phyloP scores from a whole-genome alignment of 768 basidiomycete genomes.

The Serpula lacrymans region DNA sequence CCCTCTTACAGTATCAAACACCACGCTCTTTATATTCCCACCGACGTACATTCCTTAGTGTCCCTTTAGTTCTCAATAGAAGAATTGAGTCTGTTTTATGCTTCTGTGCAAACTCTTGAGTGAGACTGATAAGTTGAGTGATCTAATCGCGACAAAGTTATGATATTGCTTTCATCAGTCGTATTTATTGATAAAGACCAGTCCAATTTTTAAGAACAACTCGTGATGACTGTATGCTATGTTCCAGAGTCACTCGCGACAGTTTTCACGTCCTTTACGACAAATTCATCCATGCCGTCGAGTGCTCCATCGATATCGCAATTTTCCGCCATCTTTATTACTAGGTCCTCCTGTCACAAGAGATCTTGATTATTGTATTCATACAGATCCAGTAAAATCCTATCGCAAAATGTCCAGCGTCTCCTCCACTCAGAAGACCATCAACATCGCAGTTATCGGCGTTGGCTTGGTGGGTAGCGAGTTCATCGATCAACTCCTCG shows the following conservation, averaged over 20 bases:
- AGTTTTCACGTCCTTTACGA: not conserved
- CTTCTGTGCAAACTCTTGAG: too few relatives aligned
- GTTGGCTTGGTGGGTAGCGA: slow-evolving; percentile 91
- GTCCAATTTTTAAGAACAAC: too few relatives aligned
- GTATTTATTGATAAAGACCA: too few relatives aligned
- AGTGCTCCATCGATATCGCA: slow-evolving; percentile 2
- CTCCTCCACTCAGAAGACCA: slow-evolving; percentile 24
- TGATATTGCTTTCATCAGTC: too few relatives aligned
- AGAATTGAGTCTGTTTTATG: slow-evolving; percentile 4
- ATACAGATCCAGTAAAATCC: not conserved
- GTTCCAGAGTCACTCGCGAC: not conserved
- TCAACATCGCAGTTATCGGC: slow-evolving; percentile 76
- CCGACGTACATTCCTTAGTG: slow-evolving; percentile 25
- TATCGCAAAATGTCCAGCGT: not conserved
- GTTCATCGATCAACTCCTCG: slow-evolving; percentile 76
- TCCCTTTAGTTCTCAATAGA: slow-evolving; percentile 27
- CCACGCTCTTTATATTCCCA: slow-evolving; percentile 21
- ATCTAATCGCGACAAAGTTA: too few relatives aligned
- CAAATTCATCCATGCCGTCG: not conserved
- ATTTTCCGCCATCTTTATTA: not conserved
- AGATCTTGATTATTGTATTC: not conserved
- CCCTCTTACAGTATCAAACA: slow-evolving; percentile 19
- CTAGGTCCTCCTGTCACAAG: not conserved
- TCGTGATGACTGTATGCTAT: too few relatives aligned
- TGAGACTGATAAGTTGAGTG: too few relatives aligned